Conservation (phyloP, 2,329 filamentous ascomycete species). For the Fusarium scirpi region DNA sequence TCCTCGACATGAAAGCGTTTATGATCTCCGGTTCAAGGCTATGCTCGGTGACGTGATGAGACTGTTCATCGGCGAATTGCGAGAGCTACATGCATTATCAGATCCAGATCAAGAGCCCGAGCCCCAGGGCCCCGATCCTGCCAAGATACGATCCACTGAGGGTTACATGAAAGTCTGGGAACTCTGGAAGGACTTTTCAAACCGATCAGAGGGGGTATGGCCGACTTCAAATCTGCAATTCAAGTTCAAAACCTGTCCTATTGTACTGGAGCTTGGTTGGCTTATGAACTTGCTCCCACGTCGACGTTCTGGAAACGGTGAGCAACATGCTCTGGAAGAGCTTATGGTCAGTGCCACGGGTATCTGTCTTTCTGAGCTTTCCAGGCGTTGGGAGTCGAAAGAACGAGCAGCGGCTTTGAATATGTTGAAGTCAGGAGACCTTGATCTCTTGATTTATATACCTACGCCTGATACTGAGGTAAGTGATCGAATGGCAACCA, state of each 20-base stretch:
- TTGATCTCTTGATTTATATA: conserved; percentile 17
- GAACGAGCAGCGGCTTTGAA: neutral
- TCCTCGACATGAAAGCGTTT: neutral
- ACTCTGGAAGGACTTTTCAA: neutral
- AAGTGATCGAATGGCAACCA: neutral
- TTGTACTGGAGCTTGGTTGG: conserved; percentile 10
- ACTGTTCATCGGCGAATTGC: conserved; percentile 15
- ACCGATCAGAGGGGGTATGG: neutral
- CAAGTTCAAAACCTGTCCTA: neutral
- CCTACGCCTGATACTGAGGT: neutral
- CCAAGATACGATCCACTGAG: neutral
- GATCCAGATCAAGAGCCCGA: neutral
- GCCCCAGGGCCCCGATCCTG: neutral
- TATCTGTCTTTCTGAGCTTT: neutral
- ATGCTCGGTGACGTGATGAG: neutral
- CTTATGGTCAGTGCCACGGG: conserved; percentile 1
- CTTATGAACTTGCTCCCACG: neutral
- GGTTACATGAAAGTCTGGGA: neutral
- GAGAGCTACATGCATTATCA: neutral
- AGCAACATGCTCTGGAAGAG: neutral
- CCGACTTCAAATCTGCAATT: neutral
- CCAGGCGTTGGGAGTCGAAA: neutral
- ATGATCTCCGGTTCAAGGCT: neutral
- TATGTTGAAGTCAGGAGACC: neutral
- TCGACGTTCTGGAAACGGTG: neutral